These are phyloP conservation scores for Danielia oregonensis DNA, from an alignment of 805 yeast species.

Conservation along the genomic window DNA sequence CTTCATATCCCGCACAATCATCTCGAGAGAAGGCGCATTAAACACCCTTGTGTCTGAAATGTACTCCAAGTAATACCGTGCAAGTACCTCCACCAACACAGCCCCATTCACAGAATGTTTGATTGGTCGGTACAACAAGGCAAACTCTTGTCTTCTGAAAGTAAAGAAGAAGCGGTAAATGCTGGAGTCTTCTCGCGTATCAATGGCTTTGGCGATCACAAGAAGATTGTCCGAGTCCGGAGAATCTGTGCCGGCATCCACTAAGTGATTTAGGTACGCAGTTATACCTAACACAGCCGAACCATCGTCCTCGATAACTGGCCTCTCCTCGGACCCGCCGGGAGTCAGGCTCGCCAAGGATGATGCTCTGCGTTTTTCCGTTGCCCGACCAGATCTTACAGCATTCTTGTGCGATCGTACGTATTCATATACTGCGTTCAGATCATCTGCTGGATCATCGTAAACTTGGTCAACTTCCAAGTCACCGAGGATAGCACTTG, in stretches of 20 bases:
- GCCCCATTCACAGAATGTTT: neutral
- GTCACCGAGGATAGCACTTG: neutral
- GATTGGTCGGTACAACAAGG: slow-evolving; percentile 1
- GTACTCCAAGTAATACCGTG: slow-evolving; percentile 3
- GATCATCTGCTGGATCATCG: slow-evolving; percentile 1
- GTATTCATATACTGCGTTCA: neutral
- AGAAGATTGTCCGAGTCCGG: neutral
- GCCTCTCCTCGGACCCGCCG: neutral
- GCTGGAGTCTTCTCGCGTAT: neutral
- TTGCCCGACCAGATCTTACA: neutral
- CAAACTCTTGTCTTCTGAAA: slow-evolving; percentile 2
- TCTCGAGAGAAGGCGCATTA: slow-evolving; percentile 1
- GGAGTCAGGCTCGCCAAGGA: neutral
- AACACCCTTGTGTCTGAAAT: neutral
- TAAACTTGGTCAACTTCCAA: neutral
- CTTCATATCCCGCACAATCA: slow-evolving; percentile 1
- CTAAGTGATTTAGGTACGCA: neutral
- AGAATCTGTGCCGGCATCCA: neutral
- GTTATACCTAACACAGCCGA: neutral
- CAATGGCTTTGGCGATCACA: slow-evolving; percentile 1
- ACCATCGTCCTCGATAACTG: neutral
- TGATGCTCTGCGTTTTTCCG: neutral
- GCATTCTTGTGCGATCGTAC: neutral
- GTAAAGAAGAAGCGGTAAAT: neutral
- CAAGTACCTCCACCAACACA: neutral